Evolutionary conservation across 345 rosid genomes (phyloP).

Genomic region (Anacardium occidentale): DNA sequence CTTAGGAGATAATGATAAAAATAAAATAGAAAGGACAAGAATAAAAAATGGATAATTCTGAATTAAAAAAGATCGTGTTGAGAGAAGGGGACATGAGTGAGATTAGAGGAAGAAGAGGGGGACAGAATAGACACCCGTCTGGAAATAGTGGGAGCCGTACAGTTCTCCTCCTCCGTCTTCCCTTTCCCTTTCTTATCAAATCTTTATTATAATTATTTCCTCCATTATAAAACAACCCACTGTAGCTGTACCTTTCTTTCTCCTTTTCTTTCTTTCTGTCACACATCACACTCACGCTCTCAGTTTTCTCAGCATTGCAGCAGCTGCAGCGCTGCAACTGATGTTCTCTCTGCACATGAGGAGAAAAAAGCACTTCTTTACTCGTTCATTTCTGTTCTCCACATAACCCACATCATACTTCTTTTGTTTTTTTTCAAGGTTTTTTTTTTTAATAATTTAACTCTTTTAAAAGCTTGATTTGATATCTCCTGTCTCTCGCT

Average conservation of each 20-base stretch:
- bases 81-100: conserved; percentile 32
- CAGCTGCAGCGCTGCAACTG: conserved; percentile 30
- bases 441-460: conserved; percentile 4
- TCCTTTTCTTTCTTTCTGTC: conserved; percentile 32
- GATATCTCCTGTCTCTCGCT: conserved; percentile 30
- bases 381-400: not conserved
- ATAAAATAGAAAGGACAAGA: not conserved
- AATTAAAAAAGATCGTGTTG: no score
- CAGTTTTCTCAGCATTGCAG: conserved; percentile 46
- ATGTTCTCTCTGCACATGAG: conserved; percentile 27
- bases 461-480: conserved; percentile 36
- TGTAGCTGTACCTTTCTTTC: conserved; percentile 3
- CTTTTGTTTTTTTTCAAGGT: not conserved
- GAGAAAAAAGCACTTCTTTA: conserved; percentile 14
- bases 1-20: no score
- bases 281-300: conserved; percentile 40
- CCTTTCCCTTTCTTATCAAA: not conserved
- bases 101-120: conserved; percentile 40
- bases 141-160: conserved; percentile 51
- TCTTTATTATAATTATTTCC: no score
- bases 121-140: conserved; percentile 67
- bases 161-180: not conserved
- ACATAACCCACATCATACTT: not conserved
- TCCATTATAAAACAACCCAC: not conserved
- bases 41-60: not conserved